Base-by-base conservation (phyloP, 805 yeast genomes). In the Pichia californica region DNA sequence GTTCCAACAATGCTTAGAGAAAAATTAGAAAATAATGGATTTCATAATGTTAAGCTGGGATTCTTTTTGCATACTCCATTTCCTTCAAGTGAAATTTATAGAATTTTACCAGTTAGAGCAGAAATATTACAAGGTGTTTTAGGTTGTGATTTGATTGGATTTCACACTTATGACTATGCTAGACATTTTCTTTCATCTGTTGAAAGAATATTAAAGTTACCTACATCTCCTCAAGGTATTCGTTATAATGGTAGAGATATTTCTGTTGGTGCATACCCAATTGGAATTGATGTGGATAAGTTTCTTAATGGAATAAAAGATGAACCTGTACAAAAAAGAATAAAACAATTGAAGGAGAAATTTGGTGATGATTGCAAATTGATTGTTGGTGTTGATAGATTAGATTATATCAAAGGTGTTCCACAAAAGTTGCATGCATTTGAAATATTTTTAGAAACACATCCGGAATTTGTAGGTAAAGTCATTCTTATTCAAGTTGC, bases 141-240 rank as follows among this genome's bases (percentile, higher is more conserved):
- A 58, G 83, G 93, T 55, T 91, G 98, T 67, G 95, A 93, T 61
- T 72, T 94, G 55, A 80, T 93, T 57, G 99, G 99, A 0, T 93
- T 93, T 74, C 99, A 93, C 63, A 93, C 99, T n/a, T 94, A 93
- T 63, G 99, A 93, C 63, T 93, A 93, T 58, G 98, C 96, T 11
- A 75, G 99, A 54, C 99, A 93, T 69, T 93, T 94, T 66, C 66
- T 94, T 42, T 83, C 94, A 16, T 81, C 95, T 1, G 95, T 93
- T 10, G 81, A 88, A 46, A 73, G 95, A 44, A 84, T 93, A 16
- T 73, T 93, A 41, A 76, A 85, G 48, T 78, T 88, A 7, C 82
- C 81, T 40, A 88, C 97, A 0, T 71, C 84, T 48, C 99, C 99
- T 4, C 89, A 88, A 51, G 96, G 97, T 16, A 85, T 93, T 16